Percentiles rank a stretch among this genome's conserved stretches.
Conservation (phyloP, 2,329 filamentous ascomycete genomes). For the Periconia sp. region DNA sequence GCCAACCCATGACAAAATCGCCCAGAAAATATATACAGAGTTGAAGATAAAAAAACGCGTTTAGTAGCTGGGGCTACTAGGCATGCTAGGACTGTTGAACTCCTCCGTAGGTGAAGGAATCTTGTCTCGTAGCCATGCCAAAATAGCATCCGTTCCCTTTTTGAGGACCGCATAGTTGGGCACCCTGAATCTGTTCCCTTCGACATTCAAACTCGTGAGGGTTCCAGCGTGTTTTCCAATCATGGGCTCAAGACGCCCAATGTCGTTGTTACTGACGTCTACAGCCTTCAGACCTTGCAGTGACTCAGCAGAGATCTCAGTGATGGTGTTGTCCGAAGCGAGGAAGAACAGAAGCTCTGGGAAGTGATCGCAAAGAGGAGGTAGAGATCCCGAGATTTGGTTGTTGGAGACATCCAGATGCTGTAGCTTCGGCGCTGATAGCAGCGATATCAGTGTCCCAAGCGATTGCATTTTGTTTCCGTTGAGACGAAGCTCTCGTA, state of each 20-base stretch:
- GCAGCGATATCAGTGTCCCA: constrained; percentile 62
- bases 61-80: background rate
- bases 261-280: constrained; percentile 83
- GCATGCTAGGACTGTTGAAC: constrained; percentile 19
- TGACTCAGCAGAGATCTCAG: constrained; percentile 70
- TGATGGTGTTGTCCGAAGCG: constrained; percentile 77
- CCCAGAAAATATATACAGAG: background rate
- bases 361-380: constrained; percentile 66
- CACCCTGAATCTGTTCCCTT: constrained; percentile 84
- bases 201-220: constrained; percentile 71
- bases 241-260: constrained; percentile 76
- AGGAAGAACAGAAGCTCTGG: constrained; percentile 71
- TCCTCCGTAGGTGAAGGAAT: constrained; percentile 56
- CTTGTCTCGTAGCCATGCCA: constrained; percentile 77
- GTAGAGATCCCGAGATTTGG: constrained; percentile 69
- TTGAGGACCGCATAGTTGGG: constrained; percentile 82
- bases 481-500: constrained; percentile 76
- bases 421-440: constrained; percentile 74
- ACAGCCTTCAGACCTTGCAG: constrained; percentile 75
- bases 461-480: constrained; percentile 71
- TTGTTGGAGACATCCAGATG: constrained; percentile 83
- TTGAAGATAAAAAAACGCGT: background rate
- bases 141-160: constrained; percentile 80
- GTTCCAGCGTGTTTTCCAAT: constrained; percentile 74
- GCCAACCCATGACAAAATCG: background rate